Conservation (phyloP, 108 stramenopile species). For the Fragilariopsis cylindrus region DNA sequence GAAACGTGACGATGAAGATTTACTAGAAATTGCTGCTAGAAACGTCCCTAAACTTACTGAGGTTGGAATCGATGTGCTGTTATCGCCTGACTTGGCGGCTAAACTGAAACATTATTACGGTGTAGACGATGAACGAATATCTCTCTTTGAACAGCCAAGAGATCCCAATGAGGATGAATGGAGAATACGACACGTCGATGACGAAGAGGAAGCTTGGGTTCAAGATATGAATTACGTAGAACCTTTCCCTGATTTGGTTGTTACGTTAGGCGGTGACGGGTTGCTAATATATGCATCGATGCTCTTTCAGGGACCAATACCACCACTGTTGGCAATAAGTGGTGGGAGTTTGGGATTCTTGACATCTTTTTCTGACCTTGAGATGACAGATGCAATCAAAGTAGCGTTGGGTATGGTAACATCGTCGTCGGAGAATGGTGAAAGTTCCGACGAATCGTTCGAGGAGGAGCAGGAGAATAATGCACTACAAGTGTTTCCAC, state of each 20-base stretch:
- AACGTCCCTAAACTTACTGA: slow-evolving; percentile 54
- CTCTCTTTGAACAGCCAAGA: slow-evolving; percentile 60
- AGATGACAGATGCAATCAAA: slow-evolving; percentile 77
- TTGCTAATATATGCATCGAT: slow-evolving; percentile 75
- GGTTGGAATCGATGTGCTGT: slow-evolving; percentile 47
- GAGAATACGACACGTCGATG: slow-evolving; percentile 20
- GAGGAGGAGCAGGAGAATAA: not conserved
- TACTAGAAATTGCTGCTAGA: slow-evolving; percentile 57
- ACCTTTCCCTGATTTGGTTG: slow-evolving; percentile 66
- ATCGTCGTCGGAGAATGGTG: not conserved
- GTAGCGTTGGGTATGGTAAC: slow-evolving; percentile 61
- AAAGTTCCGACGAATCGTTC: not conserved
- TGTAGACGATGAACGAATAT: slow-evolving; percentile 54
- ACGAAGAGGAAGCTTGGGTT: slow-evolving; percentile 30
- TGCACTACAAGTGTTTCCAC: slow-evolving; percentile 33
- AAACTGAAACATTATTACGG: slow-evolving; percentile 57
- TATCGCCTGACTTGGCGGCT: slow-evolving; percentile 60
- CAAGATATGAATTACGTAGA: slow-evolving; percentile 15
- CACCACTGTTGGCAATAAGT: slow-evolving; percentile 88
- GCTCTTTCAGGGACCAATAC: slow-evolving; percentile 72
- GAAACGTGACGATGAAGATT: slow-evolving; percentile 59
- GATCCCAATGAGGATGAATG: slow-evolving; percentile 12
- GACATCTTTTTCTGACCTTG: slow-evolving; percentile 80
- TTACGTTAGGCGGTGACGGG: slow-evolving; percentile 86
- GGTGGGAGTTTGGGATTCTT: slow-evolving; percentile 95